These are phyloP conservation scores for Parasitella parasitica DNA, from an alignment of 371 early-diverging fungal genomes.

Conservation along the genomic window DNA sequence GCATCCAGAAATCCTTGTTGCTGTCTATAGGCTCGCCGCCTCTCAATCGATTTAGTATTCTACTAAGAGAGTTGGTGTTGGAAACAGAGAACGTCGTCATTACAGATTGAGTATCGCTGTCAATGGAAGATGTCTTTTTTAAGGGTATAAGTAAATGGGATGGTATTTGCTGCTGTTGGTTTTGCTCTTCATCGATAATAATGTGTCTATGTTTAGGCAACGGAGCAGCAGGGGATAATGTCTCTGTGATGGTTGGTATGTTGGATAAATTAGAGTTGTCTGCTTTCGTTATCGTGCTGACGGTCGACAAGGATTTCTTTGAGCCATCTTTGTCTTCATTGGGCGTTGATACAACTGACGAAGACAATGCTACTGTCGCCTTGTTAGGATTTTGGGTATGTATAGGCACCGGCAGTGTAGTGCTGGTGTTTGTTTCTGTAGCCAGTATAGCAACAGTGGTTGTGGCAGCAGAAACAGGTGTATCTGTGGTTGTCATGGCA, in stretches of 20 bases:
- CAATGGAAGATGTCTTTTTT: conserved; percentile 30
- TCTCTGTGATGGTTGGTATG: neutral
- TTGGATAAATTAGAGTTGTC: no score
- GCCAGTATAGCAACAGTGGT: neutral
- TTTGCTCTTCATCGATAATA: conserved; percentile 7
- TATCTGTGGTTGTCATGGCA: neutral
- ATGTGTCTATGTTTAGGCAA: conserved; percentile 2
- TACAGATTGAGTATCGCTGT: conserved; percentile 55
- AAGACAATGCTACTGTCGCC: no score
- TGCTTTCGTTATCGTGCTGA: no score
- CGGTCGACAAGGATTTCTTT: neutral
- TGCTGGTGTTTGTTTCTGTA: neutral
- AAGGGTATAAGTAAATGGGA: conserved; percentile 12
- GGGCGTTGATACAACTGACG: neutral
- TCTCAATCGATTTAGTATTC: conserved; percentile 49
- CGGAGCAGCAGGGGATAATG: neutral
- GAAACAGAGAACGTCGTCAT: conserved; percentile 52
- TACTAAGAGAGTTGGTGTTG: conserved; percentile 52
- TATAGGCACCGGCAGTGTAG: neutral
- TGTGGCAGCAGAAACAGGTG: neutral
- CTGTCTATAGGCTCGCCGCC: conserved; percentile 43
- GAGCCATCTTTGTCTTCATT: neutral
- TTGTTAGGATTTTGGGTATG: neutral
- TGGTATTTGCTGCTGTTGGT: conserved; percentile 4
- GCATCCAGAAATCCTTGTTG: conserved; percentile 79